A percentile compares a stretch with the other conserved stretches of the same genome.
phyloP scores from a whole-genome alignment of 1,139 yeast genomes.

The Candida gigantensis region DNA sequence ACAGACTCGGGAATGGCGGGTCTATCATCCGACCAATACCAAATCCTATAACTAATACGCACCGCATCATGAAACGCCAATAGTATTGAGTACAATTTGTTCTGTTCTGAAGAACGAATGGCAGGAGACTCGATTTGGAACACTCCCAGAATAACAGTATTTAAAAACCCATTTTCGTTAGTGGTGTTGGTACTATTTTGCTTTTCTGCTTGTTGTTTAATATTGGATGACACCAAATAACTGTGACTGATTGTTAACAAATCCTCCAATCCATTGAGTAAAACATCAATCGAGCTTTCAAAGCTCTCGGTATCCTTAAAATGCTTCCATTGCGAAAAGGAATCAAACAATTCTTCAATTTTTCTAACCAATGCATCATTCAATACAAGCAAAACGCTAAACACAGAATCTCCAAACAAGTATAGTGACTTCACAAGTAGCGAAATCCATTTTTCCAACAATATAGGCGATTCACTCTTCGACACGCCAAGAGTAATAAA shows the following conservation, averaged over 20 bases:
- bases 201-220: slow-evolving; percentile 14
- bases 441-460: slow-evolving; percentile 50
- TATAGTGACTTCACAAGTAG: slow-evolving; percentile 48
- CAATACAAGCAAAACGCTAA: slow-evolving; percentile 50
- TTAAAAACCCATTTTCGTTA: slow-evolving; percentile 58
- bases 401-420: slow-evolving; percentile 50
- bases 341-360: slow-evolving; percentile 37
- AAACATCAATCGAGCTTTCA: slow-evolving; percentile 50
- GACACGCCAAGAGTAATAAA: slow-evolving; percentile 44
- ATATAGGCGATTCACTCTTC: slow-evolving; percentile 33
- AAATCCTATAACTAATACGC: slow-evolving; percentile 56
- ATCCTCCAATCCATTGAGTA: slow-evolving; percentile 69
- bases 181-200: slow-evolving; percentile 5
- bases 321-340: slow-evolving; percentile 14
- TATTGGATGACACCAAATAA: slow-evolving; percentile 43
- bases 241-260: slow-evolving; percentile 63
- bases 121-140: slow-evolving; percentile 77
- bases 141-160: slow-evolving; percentile 82
- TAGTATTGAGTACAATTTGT: slow-evolving; percentile 55
- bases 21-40: slow-evolving; percentile 72
- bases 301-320: slow-evolving; percentile 30
- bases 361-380: slow-evolving; percentile 53
- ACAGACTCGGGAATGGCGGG: slow-evolving; percentile 18
- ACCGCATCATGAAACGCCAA: slow-evolving; percentile 66
- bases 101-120: slow-evolving; percentile 54